These are phyloP conservation scores for Solanum boliviense DNA, from an alignment of 257 asterid species.

Conservation along the genomic window DNA sequence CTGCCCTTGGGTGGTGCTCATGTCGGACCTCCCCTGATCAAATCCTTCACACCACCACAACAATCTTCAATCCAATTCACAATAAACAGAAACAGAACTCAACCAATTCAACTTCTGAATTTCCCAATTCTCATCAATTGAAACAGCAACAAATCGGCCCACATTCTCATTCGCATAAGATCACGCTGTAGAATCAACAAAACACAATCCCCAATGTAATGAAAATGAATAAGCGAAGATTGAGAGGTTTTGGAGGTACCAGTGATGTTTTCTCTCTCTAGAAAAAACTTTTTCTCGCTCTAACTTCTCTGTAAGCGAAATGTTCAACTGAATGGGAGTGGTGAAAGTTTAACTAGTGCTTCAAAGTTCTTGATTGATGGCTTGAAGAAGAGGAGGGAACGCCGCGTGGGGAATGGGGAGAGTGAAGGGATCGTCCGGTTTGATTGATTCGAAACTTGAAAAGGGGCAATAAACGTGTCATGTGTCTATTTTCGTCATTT, in stretches of 20 bases:
- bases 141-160: not conserved
- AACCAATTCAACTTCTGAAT: not conserved
- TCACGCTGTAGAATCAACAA: not conserved
- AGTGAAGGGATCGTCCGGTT: not conserved
- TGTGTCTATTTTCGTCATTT: not conserved
- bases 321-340: not conserved
- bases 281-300: not conserved
- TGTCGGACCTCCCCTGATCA: conserved; percentile 11
- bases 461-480: not conserved
- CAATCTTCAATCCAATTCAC: not conserved
- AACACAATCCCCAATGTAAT: not conserved
- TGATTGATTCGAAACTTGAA: not conserved
- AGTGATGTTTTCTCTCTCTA: not conserved
- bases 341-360: not conserved
- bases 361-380: not conserved
- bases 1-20: conserved; percentile 26
- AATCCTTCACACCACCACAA: not conserved
- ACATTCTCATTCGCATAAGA: not conserved
- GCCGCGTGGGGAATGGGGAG: not conserved
- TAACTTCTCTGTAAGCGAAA: not conserved
- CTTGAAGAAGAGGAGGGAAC: not conserved
- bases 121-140: not conserved
- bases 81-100: not conserved
- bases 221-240: not conserved
- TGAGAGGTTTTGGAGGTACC: not conserved